Evolutionary conservation across 2,329 filamentous ascomycete species (phyloP).

Genomic region (Cytospora schulzeri): DNA sequence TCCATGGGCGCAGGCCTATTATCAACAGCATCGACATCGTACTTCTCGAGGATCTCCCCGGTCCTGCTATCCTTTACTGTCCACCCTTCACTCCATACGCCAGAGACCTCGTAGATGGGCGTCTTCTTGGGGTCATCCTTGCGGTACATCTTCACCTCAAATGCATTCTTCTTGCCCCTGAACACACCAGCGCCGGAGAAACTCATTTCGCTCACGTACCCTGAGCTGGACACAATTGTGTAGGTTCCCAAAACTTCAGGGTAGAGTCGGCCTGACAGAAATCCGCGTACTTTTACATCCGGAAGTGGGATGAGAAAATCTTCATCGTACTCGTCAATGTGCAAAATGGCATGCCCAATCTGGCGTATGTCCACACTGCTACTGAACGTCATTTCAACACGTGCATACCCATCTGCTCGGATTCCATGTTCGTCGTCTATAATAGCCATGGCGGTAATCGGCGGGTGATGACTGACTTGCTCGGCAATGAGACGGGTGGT

Average conservation of each 20-base stretch:
- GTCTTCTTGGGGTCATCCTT: slow-evolving; percentile 40
- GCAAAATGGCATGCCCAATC: slow-evolving; percentile 52
- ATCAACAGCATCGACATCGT: slow-evolving; percentile 40
- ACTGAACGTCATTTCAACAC: slow-evolving; percentile 55
- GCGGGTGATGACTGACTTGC: slow-evolving; percentile 57
- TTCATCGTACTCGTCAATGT: slow-evolving; percentile 51
- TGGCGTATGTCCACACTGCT: slow-evolving; percentile 53
- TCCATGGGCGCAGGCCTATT: slow-evolving; percentile 39
- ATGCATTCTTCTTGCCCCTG: slow-evolving; percentile 49
- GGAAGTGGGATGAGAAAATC: slow-evolving; percentile 53
- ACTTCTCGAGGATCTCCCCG: slow-evolving; percentile 40
- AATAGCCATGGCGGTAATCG: slow-evolving; percentile 56
- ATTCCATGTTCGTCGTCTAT: slow-evolving; percentile 46
- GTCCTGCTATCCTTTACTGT: slow-evolving; percentile 38
- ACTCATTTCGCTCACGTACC: slow-evolving; percentile 48
- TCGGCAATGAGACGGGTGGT: too few species aligned
- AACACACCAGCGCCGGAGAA: slow-evolving; percentile 51
- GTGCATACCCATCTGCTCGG: slow-evolving; percentile 52
- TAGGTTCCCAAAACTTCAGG: slow-evolving; percentile 51
- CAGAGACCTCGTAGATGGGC: slow-evolving; percentile 42
- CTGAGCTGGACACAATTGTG: slow-evolving; percentile 47
- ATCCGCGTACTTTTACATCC: slow-evolving; percentile 50
- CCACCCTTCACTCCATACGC: slow-evolving; percentile 48
- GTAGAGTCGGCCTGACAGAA: slow-evolving; percentile 50
- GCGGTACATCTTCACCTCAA: slow-evolving; percentile 46